These are phyloP conservation scores for Candida michaelii DNA, from an alignment of 805 yeast genomes.

Conservation along the genomic window DNA sequence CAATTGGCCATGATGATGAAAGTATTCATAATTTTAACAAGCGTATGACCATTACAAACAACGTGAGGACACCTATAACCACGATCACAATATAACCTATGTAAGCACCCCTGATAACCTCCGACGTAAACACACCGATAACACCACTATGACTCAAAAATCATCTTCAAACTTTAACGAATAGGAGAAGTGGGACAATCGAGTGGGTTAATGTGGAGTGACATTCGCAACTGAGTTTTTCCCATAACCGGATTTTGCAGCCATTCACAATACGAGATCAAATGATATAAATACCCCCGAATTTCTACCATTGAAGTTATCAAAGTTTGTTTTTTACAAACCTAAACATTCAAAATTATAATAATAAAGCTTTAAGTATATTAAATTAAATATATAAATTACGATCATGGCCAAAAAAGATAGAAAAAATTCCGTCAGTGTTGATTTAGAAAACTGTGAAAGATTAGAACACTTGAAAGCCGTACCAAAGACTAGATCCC, in stretches of 20 bases:
- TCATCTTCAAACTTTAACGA: not conserved
- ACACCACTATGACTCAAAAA: too few relatives aligned
- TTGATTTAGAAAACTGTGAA: slow-evolving; percentile 41
- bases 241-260: slow-evolving; percentile 1
- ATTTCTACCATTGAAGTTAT: not conserved
- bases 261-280: slow-evolving; percentile 4
- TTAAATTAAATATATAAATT: not conserved
- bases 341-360: slow-evolving; percentile 1
- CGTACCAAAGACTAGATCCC: slow-evolving; percentile 37
- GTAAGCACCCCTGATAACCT: too few relatives aligned
- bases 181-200: slow-evolving; percentile 7
- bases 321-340: slow-evolving; percentile 5
- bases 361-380: not conserved
- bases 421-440: slow-evolving; percentile 25
- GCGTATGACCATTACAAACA: too few relatives aligned
- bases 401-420: slow-evolving; percentile 30
- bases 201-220: slow-evolving; percentile 10
- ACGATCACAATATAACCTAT: too few relatives aligned
- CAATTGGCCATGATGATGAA: too few relatives aligned
- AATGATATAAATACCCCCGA: slow-evolving; percentile 1
- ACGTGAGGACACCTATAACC: too few relatives aligned
- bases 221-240: slow-evolving; percentile 4
- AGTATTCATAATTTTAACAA: too few relatives aligned
- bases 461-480: slow-evolving; percentile 38
- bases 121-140: too few relatives aligned